These are phyloP conservation scores for Zhuliangozyma parablackwelliae DNA, from an alignment of 1,139 yeast species.

Conservation along the genomic window DNA sequence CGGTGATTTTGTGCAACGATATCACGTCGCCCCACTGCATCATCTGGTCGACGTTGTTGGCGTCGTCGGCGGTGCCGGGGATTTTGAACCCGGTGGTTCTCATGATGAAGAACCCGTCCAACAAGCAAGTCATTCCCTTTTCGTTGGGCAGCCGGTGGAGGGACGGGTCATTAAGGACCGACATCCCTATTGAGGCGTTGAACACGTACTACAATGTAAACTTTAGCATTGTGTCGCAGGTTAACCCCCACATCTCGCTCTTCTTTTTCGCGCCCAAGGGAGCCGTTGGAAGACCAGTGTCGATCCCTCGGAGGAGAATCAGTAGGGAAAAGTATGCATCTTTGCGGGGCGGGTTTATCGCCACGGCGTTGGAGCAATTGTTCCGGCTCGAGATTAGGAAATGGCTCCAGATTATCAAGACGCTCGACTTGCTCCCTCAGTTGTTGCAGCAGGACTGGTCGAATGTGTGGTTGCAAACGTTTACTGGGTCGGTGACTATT, in stretches of 20 bases:
- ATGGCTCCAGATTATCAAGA: slow-evolving; percentile 66
- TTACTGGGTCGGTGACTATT: slow-evolving; percentile 70
- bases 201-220: slow-evolving; percentile 77
- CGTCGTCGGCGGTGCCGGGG: slow-evolving; percentile 82
- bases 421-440: slow-evolving; percentile 65
- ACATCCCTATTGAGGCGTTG: slow-evolving; percentile 63
- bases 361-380: slow-evolving; percentile 67
- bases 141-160: slow-evolving; percentile 74
- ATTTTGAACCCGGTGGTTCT: slow-evolving; percentile 77
- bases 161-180: slow-evolving; percentile 71
- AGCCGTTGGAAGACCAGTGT: slow-evolving; percentile 75
- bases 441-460: slow-evolving; percentile 79
- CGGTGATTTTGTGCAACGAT: slow-evolving; percentile 72
- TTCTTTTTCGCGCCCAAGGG: slow-evolving; percentile 80
- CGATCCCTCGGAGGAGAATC: slow-evolving; percentile 47
- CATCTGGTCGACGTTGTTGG: slow-evolving; percentile 75
- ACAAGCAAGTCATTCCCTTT: slow-evolving; percentile 52
- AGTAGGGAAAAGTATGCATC: slow-evolving; percentile 32
- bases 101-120: slow-evolving; percentile 59
- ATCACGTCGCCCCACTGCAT: slow-evolving; percentile 77
- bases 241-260: slow-evolving; percentile 74
- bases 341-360: slow-evolving; percentile 73
- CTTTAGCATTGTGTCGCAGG: slow-evolving; percentile 75
- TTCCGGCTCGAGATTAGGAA: slow-evolving; percentile 69
- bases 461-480: slow-evolving; percentile 67